phyloP scores from a whole-genome alignment of 169 alveolate genomes.

The Eimeria necatrix region DNA sequence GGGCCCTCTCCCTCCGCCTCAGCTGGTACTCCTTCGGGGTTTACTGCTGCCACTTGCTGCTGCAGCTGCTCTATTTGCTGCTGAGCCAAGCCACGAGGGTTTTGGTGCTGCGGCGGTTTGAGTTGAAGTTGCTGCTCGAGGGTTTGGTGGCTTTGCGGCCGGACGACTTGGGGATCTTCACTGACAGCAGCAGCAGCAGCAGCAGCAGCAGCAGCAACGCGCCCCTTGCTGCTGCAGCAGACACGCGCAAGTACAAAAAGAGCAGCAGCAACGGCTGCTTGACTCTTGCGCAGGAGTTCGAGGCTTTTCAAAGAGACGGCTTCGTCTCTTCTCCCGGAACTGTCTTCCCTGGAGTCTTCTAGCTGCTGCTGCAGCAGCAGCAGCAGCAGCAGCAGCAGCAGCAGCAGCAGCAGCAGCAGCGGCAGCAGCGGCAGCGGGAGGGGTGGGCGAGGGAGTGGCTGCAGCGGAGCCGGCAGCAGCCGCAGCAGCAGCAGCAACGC shows the following conservation, averaged over 20 bases:
- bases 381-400: no score
- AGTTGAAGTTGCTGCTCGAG: constrained; percentile 80
- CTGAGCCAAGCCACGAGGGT: constrained; percentile 79
- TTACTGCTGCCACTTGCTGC: constrained; percentile 75
- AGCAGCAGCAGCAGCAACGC: neutral
- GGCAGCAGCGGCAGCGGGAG: neutral
- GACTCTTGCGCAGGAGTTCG: constrained; percentile 44
- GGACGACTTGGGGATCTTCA: constrained; percentile 13
- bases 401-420: no score
- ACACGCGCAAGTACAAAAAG: neutral
- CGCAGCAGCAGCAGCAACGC: no score
- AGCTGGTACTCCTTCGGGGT: constrained; percentile 82
- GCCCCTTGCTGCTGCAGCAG: neutral
- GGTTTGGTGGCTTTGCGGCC: constrained; percentile 33
- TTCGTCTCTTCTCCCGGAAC: constrained; percentile 74
- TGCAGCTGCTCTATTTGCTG: constrained; percentile 75
- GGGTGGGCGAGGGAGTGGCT: neutral
- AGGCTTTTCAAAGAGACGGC: constrained; percentile 47
- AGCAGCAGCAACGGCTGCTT: neutral
- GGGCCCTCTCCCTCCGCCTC: constrained; percentile 77
- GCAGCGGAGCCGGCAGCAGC: no score
- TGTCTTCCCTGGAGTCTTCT: constrained; percentile 56
- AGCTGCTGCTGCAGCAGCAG: no score
- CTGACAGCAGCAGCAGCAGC: neutral
- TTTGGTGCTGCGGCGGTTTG: constrained; percentile 81